Evolutionary conservation across 192 early-diverging fungal genomes (phyloP), one percentile per base, ranked within the genome.

Genomic region (Geosiphon pyriformis): DNA sequence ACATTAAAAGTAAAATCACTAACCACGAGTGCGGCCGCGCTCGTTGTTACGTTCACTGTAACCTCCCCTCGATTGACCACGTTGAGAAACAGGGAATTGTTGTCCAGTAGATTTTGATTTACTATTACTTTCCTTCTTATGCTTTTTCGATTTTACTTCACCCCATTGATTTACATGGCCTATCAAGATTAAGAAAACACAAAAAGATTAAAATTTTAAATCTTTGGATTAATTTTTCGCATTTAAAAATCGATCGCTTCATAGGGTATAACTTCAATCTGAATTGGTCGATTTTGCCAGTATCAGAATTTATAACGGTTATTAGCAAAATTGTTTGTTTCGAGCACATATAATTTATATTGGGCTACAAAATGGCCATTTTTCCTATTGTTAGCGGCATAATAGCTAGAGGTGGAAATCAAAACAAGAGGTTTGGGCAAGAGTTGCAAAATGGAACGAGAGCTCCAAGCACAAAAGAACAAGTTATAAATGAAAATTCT

Each of bases 131-230:
- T 83, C 81, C 71, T 80, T 78, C 68, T 88, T 87, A 65, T 74
- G 68, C 58, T 90, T 85, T 49, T 76, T 79, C 74, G 84, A 87
- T 77, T 90, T 90, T 70, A 94, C 92, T 75, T 94, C 87, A 30
- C 88, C 89, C 90, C 92, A 96, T 70, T 92, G 88, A 56, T 77
- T 77, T 20, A 85, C 86, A 70, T 83, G 84, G 57, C 92, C 92
- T 92, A 78, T 67, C 51, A 54, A 37, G 20, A 71, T 34, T 27
- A 54, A 61, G 34, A 35, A 30, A 63, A 66, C 47, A 48, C 35
- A 67, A 30, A 35, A 73, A 74, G 65, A 57, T 12, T n/a, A 55
- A 55, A 55, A n/a, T 46, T 20, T n/a, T 52, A 20, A 52, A 52
- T 52, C 20, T n/a, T 52, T 52, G 4, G 22, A 20, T 52, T 52